Evolutionary conservation across 2,329 filamentous ascomycete species (phyloP).

Genomic region (Exophiala bonariae): DNA sequence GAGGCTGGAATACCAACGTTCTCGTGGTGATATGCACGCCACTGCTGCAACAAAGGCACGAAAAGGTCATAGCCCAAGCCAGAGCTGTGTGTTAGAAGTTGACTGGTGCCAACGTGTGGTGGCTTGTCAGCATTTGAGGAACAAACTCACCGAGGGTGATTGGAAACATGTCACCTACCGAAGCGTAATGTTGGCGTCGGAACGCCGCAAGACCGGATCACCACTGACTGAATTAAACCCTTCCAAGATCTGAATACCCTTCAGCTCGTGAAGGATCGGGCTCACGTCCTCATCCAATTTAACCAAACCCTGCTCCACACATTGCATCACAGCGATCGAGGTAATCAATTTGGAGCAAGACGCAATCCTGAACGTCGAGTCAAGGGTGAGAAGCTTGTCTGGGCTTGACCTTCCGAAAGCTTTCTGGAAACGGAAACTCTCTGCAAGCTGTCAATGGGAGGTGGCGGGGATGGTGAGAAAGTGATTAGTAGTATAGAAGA

Average conservation of each 20-base stretch:
- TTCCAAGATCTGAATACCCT: slow-evolving; percentile 48
- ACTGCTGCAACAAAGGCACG: slow-evolving; percentile 13
- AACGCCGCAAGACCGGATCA: slow-evolving; percentile 32
- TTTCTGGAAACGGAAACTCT: too few relatives aligned
- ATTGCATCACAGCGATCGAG: slow-evolving; percentile 53
- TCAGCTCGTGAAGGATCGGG: slow-evolving; percentile 49
- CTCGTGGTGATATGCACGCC: slow-evolving; percentile 12
- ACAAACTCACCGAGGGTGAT: not conserved
- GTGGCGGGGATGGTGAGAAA: too few relatives aligned
- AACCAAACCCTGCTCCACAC: slow-evolving; percentile 54
- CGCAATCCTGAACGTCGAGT: slow-evolving; percentile 27
- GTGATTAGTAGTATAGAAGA: too few relatives aligned
- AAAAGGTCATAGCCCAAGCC: too few relatives aligned
- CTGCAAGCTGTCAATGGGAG: too few relatives aligned
- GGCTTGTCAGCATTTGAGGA: too few relatives aligned
- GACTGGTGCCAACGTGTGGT: too few relatives aligned
- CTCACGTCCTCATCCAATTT: slow-evolving; percentile 49
- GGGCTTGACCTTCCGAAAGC: not conserved
- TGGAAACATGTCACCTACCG: slow-evolving; percentile 21
- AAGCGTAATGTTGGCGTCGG: too few relatives aligned
- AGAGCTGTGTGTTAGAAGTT: too few relatives aligned
- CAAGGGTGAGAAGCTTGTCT: slow-evolving; percentile 16
- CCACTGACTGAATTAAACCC: slow-evolving; percentile 42
- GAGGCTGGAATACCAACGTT: not conserved
- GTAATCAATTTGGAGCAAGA: slow-evolving; percentile 48